Evolutionary conservation across 2,329 filamentous ascomycete genomes (phyloP).

Genomic region (Samsoniella hepiali): DNA sequence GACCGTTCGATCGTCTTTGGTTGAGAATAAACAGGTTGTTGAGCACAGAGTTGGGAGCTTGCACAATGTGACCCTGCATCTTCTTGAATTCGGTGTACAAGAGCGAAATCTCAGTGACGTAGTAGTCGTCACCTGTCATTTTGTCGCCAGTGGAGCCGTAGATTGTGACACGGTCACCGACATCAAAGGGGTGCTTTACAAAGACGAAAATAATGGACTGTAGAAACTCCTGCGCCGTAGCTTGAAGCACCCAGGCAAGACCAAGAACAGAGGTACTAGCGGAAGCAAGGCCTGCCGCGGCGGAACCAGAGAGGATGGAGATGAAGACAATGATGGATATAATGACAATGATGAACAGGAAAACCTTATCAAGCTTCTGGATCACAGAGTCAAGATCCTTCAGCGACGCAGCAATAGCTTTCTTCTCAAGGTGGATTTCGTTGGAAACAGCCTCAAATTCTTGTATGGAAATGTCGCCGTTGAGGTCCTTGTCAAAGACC

Average conservation of each 20-base stretch:
- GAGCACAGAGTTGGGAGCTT: conserved; percentile 90
- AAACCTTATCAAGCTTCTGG: conserved; percentile 81
- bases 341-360: conserved; percentile 79
- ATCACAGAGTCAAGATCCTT: conserved; percentile 96
- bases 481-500: conserved; percentile 96
- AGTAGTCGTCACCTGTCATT: conserved; percentile 85
- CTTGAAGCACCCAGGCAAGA: conserved; percentile 87
- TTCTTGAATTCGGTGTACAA: conserved; percentile 98
- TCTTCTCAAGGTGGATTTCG: conserved; percentile 90
- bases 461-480: conserved; percentile 93
- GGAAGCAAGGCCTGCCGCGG: conserved; percentile 86
- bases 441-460: conserved; percentile 91
- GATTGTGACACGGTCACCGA: conserved; percentile 86
- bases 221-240: conserved; percentile 89
- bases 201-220: conserved; percentile 95
- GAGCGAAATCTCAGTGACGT: conserved; percentile 89
- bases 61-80: conserved; percentile 94
- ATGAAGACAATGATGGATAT: conserved; percentile 84
- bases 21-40: conserved; percentile 95
- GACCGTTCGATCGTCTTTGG: conserved; percentile 81
- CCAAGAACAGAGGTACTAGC: conserved; percentile 85
- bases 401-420: conserved; percentile 88
- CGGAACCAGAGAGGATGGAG: conserved; percentile 83
- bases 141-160: conserved; percentile 84
- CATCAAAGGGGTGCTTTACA: conserved; percentile 95